These are phyloP conservation scores for Microthlaspi erraticum DNA, from an alignment of 345 rosid species.

Conservation along the genomic window DNA sequence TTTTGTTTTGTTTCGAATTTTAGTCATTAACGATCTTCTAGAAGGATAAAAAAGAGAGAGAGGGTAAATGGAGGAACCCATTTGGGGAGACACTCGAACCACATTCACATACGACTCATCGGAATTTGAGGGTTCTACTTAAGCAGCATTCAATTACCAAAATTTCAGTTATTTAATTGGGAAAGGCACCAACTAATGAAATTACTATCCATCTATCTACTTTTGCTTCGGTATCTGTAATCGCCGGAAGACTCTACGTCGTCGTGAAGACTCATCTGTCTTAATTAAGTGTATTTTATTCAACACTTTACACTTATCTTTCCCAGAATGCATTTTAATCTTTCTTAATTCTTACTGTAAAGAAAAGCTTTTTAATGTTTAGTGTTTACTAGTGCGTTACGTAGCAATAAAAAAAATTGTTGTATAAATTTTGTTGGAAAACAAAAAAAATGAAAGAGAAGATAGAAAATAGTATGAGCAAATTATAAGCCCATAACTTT, in stretches of 20 bases:
- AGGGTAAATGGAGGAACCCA: background rate
- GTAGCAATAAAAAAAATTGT: background rate
- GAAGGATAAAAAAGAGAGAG: background rate
- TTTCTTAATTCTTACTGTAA: background rate
- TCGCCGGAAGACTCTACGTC: slow-evolving; percentile 34
- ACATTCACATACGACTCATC: slow-evolving; percentile 16
- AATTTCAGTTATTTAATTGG: background rate
- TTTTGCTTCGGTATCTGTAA: slow-evolving; percentile 28
- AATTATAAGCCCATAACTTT: slow-evolving; percentile 11
- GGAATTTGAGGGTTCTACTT: slow-evolving; percentile 8
- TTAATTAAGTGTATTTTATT: slow-evolving; percentile 19
- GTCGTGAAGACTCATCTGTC: slow-evolving; percentile 36
- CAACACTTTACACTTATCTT: slow-evolving; percentile 29
- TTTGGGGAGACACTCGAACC: slow-evolving; percentile 20
- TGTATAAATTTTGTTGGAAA: background rate
- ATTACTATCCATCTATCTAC: background rate
- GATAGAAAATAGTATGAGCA: background rate
- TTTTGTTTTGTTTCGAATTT: background rate
- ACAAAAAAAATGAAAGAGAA: background rate
- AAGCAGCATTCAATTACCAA: slow-evolving; percentile 15
- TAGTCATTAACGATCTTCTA: background rate
- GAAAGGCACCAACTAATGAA: background rate
- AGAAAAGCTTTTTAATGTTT: background rate
- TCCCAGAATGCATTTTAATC: background rate
- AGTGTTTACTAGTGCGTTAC: background rate